Evolutionary conservation across 192 early-diverging fungal species (phyloP), one percentile per base, ranked within the genome.

Genomic region (Mortierella hygrophila): DNA sequence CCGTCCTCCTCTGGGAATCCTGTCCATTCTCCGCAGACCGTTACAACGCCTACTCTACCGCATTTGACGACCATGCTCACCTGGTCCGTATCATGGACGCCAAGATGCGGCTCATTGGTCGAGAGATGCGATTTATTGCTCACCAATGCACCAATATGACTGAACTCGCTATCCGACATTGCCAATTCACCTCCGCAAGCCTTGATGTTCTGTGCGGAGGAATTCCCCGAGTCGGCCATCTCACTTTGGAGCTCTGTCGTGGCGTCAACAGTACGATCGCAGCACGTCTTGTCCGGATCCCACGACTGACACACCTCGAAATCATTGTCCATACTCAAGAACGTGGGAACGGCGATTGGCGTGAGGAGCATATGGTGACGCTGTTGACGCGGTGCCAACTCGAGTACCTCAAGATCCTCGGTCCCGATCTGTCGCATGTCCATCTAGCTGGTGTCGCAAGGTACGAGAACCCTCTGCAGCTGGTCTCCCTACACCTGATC

Each of bases 61-160:
- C 47, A 7, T 86, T 81, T 78, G 79, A 86, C 18, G 41, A 80
- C n/a, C 74, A 86, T 70, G 84, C 79, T 21, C 70, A 57, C 9
- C 37, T 86, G 26, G 74, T 86, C 49, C 75, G 54, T 18, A 9
- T 55, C 42, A 68, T 86, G 49, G 84, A 86, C 16, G 84, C 84
- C 23, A 69, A 75, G 57, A 35, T 49, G 37, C 69, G 84, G 8
- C 57, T 86, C 15, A 80, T 86, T 32, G 79, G 84, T 6, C 42
- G 72, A 10, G 84, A 86, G 15, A 74, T 78, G 79, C 78, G 84
- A 15, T 86, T 86, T 35, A 76, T 86, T 57, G 79, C 84, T 35
- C 79, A 86, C n/a, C 79, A 81, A 35, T 86, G 84, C 57, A 57
- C 41, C 40, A 77, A 86, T n/a, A 65, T 86, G 6, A 32, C 20